These are phyloP conservation scores for Syzygium malaccense DNA, from an alignment of 441 rosid species.

Conservation along the genomic window DNA sequence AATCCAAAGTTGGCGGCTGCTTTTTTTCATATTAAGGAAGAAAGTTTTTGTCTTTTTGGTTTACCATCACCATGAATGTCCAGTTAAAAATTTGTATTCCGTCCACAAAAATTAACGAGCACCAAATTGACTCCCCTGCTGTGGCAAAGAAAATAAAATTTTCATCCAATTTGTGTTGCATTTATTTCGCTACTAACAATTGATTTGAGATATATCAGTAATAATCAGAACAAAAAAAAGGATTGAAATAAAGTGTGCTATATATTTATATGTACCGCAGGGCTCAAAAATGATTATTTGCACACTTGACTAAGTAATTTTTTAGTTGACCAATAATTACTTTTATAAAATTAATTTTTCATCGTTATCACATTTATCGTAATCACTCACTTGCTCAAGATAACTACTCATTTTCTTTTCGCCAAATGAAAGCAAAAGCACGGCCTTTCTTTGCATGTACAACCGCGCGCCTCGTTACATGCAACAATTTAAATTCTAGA, in stretches of 20 bases:
- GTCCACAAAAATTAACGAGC: background rate
- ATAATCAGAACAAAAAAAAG: background rate
- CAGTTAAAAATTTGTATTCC: background rate
- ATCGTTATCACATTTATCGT: background rate
- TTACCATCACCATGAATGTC: background rate
- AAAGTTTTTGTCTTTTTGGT: background rate
- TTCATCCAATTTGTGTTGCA: no score
- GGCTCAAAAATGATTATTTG: no score
- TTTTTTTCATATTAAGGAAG: background rate
- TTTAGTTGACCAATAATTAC: background rate
- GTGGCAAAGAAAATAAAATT: background rate
- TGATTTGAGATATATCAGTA: background rate
- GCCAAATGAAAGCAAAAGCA: background rate
- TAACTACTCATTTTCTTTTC: background rate
- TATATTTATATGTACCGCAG: no score
- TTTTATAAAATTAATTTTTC: background rate
- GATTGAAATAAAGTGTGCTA: background rate
- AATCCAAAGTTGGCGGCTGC: no score
- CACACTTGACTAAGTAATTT: background rate
- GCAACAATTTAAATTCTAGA: background rate
- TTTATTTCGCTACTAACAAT: no score
- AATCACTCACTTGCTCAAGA: accelerated
- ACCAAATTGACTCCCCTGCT: background rate
- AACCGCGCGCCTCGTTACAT: accelerated
- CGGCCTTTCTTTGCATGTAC: no score